A percentile compares a stretch with the other conserved stretches of the same genome.
phyloP scores from a whole-genome alignment of 2,329 filamentous ascomycete species.

The Fusarium heterosporum region DNA sequence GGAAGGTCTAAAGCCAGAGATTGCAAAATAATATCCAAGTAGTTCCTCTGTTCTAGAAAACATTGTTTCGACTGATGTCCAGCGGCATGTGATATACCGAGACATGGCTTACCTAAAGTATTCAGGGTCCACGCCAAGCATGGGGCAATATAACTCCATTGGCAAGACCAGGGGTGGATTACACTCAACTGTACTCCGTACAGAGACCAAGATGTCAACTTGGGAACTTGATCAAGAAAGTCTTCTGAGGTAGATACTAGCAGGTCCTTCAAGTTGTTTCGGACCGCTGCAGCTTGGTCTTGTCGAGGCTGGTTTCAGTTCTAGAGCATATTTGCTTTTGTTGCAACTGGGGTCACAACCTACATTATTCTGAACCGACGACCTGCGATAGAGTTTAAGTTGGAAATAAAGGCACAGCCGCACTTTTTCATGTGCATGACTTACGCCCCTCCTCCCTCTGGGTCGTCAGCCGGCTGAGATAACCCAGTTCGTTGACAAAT shows the following conservation, averaged over 20 bases:
- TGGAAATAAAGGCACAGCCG: neutral
- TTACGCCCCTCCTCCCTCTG: neutral
- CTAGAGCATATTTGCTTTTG: neutral
- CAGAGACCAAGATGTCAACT: neutral
- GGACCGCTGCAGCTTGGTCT: neutral
- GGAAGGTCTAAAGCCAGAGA: neutral
- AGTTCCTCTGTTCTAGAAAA: neutral
- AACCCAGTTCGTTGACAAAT: neutral
- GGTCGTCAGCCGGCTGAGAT: neutral
- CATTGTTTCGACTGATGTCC: neutral
- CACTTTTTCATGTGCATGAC: neutral
- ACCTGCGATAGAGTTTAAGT: neutral
- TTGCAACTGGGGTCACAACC: neutral
- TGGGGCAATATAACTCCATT: neutral
- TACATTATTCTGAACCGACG: neutral
- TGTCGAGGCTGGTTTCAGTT: neutral
- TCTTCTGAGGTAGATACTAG: neutral
- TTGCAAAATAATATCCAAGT: neutral
- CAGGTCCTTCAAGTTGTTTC: neutral
- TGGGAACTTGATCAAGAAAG: neutral
- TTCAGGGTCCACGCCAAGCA: conserved; percentile 12
- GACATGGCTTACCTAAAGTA: conserved; percentile 11
- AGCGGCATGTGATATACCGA: neutral
- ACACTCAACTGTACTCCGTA: neutral
- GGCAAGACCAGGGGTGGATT: neutral